Evolutionary conservation across 768 basidiomycete species (phyloP).

Genomic region (Strobilomyces confusus): DNA sequence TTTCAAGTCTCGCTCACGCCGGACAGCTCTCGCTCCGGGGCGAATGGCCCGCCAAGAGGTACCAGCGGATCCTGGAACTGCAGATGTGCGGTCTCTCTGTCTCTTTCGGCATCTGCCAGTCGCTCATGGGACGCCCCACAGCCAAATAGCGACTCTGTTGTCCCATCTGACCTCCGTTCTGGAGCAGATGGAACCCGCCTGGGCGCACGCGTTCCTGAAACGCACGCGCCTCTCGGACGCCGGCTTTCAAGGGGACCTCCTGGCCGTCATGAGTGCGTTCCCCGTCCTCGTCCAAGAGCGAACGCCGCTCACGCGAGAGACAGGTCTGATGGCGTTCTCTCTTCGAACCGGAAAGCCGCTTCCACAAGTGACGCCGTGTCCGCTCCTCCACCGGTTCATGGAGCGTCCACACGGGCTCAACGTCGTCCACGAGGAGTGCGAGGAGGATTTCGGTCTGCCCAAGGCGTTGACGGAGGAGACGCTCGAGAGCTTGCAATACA

Average conservation of each 20-base stretch:
- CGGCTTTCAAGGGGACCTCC: conserved; percentile 79
- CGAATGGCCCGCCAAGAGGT: conserved; percentile 76
- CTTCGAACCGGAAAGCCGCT: conserved; percentile 79
- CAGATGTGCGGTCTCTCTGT: conserved; percentile 52
- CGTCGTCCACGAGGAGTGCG: conserved; percentile 66
- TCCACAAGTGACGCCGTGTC: conserved; percentile 85
- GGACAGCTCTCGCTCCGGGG: conserved; percentile 72
- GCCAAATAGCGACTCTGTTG: conserved; percentile 65
- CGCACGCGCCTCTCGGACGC: conserved; percentile 73
- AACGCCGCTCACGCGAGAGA: background rate
- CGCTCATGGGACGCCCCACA: conserved; percentile 25
- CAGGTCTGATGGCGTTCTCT: conserved; percentile 74
- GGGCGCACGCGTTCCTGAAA: conserved; percentile 73
- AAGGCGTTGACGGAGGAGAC: conserved; percentile 67
- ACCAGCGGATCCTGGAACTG: conserved; percentile 62
- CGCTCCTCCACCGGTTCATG: conserved; percentile 46
- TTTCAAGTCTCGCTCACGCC: background rate
- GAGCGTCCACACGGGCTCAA: conserved; percentile 54
- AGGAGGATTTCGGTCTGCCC: conserved; percentile 74
- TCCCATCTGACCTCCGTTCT: conserved; percentile 73
- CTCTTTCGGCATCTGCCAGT: background rate
- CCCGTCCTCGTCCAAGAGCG: background rate
- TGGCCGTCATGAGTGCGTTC: conserved; percentile 71
- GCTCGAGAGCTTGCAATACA: conserved; percentile 71
- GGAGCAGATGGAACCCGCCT: conserved; percentile 67